Evolutionary conservation across 371 early-diverging fungal species (phyloP).

Genomic region (Saksenaea vasiformis): DNA sequence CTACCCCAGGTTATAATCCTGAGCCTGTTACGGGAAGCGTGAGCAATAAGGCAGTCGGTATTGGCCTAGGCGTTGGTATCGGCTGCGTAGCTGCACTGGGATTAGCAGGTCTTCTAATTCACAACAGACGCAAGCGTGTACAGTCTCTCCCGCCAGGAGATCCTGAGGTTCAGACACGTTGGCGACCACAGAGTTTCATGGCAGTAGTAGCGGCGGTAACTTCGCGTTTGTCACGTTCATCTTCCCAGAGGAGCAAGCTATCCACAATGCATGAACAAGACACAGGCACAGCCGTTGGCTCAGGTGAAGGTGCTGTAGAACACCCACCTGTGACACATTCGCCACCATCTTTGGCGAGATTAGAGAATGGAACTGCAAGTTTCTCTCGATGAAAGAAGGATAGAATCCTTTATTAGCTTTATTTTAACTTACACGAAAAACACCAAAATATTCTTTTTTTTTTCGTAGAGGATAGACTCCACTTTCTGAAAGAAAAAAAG

Average conservation of each 20-base stretch:
- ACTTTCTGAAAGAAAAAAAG: too few relatives aligned
- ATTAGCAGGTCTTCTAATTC: conserved; percentile 6
- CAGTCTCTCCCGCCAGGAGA: neutral
- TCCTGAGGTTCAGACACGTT: conserved; percentile 5
- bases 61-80: conserved; percentile 14
- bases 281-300: neutral
- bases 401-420: too few relatives aligned
- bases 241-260: neutral
- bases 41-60: conserved; percentile 1
- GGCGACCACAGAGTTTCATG: conserved; percentile 16
- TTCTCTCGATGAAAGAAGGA: neutral
- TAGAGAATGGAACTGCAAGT: neutral
- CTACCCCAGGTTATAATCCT: neutral
- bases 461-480: too few relatives aligned
- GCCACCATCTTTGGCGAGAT: conserved; percentile 2
- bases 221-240: neutral
- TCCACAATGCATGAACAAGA: neutral
- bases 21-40: conserved; percentile 1
- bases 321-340: neutral
- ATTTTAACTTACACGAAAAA: too few relatives aligned
- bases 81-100: conserved; percentile 11
- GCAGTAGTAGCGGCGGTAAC: conserved; percentile 5
- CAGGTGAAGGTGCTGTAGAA: conserved; percentile 6
- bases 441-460: too few relatives aligned
- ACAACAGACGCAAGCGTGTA: neutral